phyloP scores from a whole-genome alignment of 2,329 filamentous ascomycete genomes.

The Pseudogymnoascus sp. region DNA sequence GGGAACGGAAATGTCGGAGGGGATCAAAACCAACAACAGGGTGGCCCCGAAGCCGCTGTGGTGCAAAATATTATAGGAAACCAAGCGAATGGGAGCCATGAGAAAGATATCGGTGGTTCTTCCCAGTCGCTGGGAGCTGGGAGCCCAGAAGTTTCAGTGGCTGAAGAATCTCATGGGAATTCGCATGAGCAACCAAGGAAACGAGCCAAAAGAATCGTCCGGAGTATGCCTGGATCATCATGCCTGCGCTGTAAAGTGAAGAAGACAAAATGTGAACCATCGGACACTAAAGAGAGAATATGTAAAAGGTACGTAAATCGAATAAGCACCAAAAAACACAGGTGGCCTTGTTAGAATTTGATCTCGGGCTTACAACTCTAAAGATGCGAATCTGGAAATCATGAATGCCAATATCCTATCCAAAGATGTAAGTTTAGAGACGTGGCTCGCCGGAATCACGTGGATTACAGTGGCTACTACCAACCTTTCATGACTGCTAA shows the following conservation, averaged over 20 bases:
- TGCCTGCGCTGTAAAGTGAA: conserved; percentile 4
- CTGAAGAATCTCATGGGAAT: background rate
- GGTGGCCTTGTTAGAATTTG: background rate
- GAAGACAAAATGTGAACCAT: conserved; percentile 1
- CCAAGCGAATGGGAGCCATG: background rate
- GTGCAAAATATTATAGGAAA: background rate
- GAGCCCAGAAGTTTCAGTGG: background rate
- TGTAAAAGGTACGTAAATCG: background rate
- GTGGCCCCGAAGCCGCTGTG: background rate
- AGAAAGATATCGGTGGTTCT: background rate
- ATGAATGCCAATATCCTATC: background rate
- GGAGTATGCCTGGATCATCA: background rate
- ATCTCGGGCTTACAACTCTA: background rate
- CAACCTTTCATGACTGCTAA: background rate
- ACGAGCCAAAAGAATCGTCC: background rate
- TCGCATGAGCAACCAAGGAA: conserved; percentile 5
- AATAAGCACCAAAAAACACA: background rate
- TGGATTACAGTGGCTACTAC: background rate
- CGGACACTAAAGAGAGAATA: background rate
- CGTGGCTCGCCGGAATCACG: background rate
- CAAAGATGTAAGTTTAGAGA: background rate
- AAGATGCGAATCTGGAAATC: background rate
- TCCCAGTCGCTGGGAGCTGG: background rate
- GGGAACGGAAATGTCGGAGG: background rate
- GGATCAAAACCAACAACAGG: background rate